Base-by-base conservation (phyloP, 306 rosid genomes). In the Cucumis hystrix region DNA sequence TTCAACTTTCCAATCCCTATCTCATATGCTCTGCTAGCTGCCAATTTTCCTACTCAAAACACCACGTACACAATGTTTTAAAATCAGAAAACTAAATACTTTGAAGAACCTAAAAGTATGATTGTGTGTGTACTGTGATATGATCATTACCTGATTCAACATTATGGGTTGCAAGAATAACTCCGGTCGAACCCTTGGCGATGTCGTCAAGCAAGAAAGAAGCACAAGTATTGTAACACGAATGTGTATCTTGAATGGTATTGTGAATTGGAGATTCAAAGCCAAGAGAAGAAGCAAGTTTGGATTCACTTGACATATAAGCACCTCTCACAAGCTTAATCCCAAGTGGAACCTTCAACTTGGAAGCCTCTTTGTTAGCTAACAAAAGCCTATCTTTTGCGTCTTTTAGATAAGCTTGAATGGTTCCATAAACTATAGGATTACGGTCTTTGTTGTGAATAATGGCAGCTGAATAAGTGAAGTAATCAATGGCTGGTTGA, bases 241-340 rank as follows among this genome's bases (percentile, higher is more conserved):
- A 84, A 47, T 95, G 99, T 0, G 99, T 95, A 23, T 91, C 96
- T 30, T 83, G 78, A 10, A 95, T 89, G 76, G 81, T 82, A 11
- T 87, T 58, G 80, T 95, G 99, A 74, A 95, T 82, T 12, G 99
- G 99, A 40, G 98, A 92, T 2, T 77, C 86, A 60, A 65, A 84
- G 10, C 98, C 92, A 39, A 88, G 58, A 8, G 95, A 80, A 45
- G 83, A 80, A 28, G 99, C 98, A 17, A 91, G 37, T 25, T 58
- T 80, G 2, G 82, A 76, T 56, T 95, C 99, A 15, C 86, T 80
- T 0, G 98, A 92, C 98, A 95, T 95, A 45, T 96, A 96, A 68
- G 99, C 99, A 10, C 98, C 99, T 10, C 99, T 85, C 40, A 96
- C 99, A 58, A 92, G 78, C 70, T 96, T 96, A 84, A 96, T 83